Percentiles rank a stretch among this genome's conserved stretches.
Conservation (phyloP, 805 yeast genomes). For the Candida suzukii region DNA sequence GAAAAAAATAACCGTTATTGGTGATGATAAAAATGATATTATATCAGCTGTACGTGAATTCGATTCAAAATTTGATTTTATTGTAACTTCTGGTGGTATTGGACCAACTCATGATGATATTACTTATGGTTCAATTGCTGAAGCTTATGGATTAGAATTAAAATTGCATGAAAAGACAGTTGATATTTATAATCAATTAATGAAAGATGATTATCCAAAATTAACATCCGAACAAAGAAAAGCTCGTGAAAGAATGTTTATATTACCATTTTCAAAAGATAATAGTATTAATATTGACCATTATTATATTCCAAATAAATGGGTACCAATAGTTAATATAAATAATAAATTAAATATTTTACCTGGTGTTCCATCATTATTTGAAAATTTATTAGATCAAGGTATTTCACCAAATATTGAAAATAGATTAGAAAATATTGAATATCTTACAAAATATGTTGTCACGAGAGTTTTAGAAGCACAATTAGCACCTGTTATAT, state of each 20-base stretch:
- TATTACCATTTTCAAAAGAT: conserved; percentile 43
- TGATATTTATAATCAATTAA: conserved; percentile 47
- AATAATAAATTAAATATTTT: conserved; percentile 58
- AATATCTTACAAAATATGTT: conserved; percentile 46
- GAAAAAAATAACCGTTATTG: conserved; percentile 61
- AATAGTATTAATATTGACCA: conserved; percentile 29
- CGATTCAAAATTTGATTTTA: conserved; percentile 50
- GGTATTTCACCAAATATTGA: conserved; percentile 32
- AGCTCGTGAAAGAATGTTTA: conserved; percentile 77
- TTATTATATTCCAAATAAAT: conserved; percentile 45
- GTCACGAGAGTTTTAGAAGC: conserved; percentile 58
- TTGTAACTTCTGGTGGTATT: conserved; percentile 68
- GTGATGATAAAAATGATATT: conserved; percentile 69
- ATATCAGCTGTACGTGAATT: conserved; percentile 40
- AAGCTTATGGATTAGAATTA: conserved; percentile 47
- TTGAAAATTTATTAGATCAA: conserved; percentile 42
- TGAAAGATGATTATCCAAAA: conserved; percentile 26
- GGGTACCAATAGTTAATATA: conserved; percentile 84
- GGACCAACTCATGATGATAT: conserved; percentile 93
- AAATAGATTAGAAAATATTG: conserved; percentile 19
- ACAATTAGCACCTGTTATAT: conserved; percentile 58
- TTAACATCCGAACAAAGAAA: conserved; percentile 35
- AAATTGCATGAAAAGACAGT: conserved; percentile 51
- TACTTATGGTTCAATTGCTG: conserved; percentile 70
- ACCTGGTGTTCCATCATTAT: conserved; percentile 82